Evolutionary conservation across 345 rosid species (phyloP).

Genomic region (Aethionema arabicum): DNA sequence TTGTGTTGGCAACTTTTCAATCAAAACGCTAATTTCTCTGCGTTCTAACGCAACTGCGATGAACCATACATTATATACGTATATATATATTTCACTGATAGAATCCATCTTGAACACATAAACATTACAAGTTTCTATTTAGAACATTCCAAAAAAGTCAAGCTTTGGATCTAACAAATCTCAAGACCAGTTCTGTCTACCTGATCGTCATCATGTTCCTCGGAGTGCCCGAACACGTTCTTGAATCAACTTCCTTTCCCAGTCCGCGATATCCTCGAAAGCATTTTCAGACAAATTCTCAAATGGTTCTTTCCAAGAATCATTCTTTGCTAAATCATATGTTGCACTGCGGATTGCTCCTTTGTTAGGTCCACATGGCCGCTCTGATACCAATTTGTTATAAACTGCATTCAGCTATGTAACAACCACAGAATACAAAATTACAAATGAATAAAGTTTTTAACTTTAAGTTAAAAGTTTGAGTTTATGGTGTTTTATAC

Average conservation of each 20-base stretch:
- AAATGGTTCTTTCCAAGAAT: slow-evolving; percentile 74
- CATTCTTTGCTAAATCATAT: slow-evolving; percentile 79
- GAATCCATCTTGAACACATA: no score
- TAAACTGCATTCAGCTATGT: slow-evolving; percentile 71
- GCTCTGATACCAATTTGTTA: slow-evolving; percentile 58
- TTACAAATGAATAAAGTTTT: neutral
- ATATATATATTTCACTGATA: no score
- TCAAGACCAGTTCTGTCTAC: no score
- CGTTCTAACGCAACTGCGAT: no score
- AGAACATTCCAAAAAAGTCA: no score
- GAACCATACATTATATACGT: no score
- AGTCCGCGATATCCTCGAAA: slow-evolving; percentile 72
- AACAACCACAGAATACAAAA: slow-evolving; percentile 4
- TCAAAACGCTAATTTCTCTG: no score
- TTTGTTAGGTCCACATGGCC: slow-evolving; percentile 88
- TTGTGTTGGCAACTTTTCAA: no score
- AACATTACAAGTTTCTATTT: no score
- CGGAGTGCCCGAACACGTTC: slow-evolving; percentile 59
- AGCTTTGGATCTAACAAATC: no score
- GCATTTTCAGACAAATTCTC: slow-evolving; percentile 78
- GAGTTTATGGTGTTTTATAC: no score
- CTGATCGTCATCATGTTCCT: slow-evolving; percentile 50
- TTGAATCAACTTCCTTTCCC: slow-evolving; percentile 87
- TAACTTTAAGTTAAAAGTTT: neutral
- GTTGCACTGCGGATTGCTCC: slow-evolving; percentile 78